Percentiles rank a stretch among this genome's conserved stretches.
These are phyloP conservation scores for Arabidopsis suecica DNA, from an alignment of 345 rosid genomes.

Conservation along the genomic window DNA sequence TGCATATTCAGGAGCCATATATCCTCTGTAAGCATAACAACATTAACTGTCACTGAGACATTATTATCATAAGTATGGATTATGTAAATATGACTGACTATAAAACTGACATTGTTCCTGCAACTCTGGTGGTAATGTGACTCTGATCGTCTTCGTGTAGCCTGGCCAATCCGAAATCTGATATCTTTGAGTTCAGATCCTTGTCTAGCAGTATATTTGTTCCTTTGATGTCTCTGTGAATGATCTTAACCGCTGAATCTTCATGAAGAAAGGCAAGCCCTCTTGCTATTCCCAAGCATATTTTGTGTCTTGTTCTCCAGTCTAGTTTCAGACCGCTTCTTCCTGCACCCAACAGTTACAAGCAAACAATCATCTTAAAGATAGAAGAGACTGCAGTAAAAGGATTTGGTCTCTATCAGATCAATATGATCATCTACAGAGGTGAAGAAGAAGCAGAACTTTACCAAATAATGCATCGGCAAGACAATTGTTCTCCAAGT, in stretches of 20 bases:
- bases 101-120: slow-evolving; percentile 60
- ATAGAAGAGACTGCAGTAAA: background rate
- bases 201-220: slow-evolving; percentile 57
- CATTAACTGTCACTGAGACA: background rate
- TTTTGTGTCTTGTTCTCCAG: slow-evolving; percentile 43
- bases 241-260: slow-evolving; percentile 49
- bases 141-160: slow-evolving; percentile 55
- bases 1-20: slow-evolving; percentile 69
- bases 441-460: background rate
- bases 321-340: slow-evolving; percentile 35
- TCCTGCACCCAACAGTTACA: slow-evolving; percentile 28
- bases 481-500: slow-evolving; percentile 57
- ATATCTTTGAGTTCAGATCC: slow-evolving; percentile 59
- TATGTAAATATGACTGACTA: background rate
- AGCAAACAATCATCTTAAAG: background rate
- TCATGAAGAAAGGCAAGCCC: slow-evolving; percentile 46
- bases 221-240: slow-evolving; percentile 65
- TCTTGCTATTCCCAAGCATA: slow-evolving; percentile 44
- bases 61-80: background rate
- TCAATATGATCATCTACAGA: background rate
- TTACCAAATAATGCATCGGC: slow-evolving; percentile 49
- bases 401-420: background rate
- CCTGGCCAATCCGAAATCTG: slow-evolving; percentile 65
- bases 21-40: slow-evolving; percentile 48
- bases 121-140: slow-evolving; percentile 59